Base-by-base conservation (phyloP, 176 grass and related monocot species). In the Stipa capillata region DNA sequence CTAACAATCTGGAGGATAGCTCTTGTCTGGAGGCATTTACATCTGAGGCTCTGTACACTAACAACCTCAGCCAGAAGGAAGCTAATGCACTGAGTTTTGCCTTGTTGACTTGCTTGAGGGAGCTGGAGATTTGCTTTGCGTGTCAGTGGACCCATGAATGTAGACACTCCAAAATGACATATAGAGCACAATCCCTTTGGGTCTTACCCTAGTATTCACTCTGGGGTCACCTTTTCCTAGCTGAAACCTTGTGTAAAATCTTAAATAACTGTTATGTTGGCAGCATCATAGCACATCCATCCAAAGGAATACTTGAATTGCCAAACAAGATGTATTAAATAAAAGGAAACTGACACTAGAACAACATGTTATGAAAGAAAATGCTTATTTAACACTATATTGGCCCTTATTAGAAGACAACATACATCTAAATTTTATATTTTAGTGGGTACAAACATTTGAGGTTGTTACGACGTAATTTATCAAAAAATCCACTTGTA, bases 31-130 rank as follows among this genome's bases (percentile, higher is more conserved):
- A 85, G 56, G 79, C 80, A 80, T 89, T 82, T 54, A 87, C 76
- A 69, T 75, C 78, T 85, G 87, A 86, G 67, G 74, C 86, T 79
- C 41, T 81, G 20, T 92, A 82, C 85, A 88, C 67, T 70, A 81
- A 80, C 67, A 32, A 87, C 58, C 70, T 86, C 17, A 83, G 68
- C 56, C 68, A 79, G 44, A 63, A 79, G 47, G 82, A 88, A 84
- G 81, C 61, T 61, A 72, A 85, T 82, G 80, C 72, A 28, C 68
- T 84, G 21, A 76, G 61, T 71, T 70, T 47, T 79, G 27, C 12
- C 47, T 76, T 56, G 29, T 32, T 32, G 14, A 29, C 13, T 59
- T 59, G 56, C 25, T 27, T 34, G 45, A 47, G 11, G 47, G 7
- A 3, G 24, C 72, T 76, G 43, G 41, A 0, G 23, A 33, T 72